Evolutionary conservation across 768 basidiomycete species (phyloP), one percentile per base, ranked within the genome.

Genomic region (Pulveroboletus sp.): DNA sequence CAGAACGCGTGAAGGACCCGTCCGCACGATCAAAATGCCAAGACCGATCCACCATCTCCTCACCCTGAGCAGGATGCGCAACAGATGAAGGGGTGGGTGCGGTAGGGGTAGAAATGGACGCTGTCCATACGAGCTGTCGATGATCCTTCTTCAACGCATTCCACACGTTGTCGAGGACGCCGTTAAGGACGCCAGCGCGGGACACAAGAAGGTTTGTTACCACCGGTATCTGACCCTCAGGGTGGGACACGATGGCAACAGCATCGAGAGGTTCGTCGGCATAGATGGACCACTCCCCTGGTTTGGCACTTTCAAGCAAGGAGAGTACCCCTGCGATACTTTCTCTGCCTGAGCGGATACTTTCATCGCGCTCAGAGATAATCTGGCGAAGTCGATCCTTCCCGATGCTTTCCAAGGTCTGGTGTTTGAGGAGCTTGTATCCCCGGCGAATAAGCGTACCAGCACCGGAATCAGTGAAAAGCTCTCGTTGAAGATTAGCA

Each of bases 11-110:
- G 75, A 99, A 99, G 69, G 89, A 92, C 1, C 96, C 96, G 58
- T 98, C 94, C 0, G 96, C 93, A 48, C 93, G 84, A 74, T 99
- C 95, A 61, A 97, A 99, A 73, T 99, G 95, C 96, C 96, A 99
- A 4, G 86, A 81, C 36, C 94, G 83, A 71, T 96, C 94, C 43
- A 64, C 56, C 49, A 63, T 64, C 72, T 98, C 95, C 66, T 98
- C 95, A 57, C 97, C 93, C 30, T 57, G 63, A 37, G 54, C 44
- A 27, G 51, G 46, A 0, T 59, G 53, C 24, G 41, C 36, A 26
- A 30, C 8, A 31, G 44, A 24, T 6, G 28, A 49, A 17, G 50
- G 50, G 6, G 53, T 49, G 17, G 59, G 53, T 0, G 51, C 43
- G 11, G 51, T 37, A 42, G 53, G 55, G 6, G 57, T 8, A 13